These are phyloP conservation scores for Actinomucor elegans DNA, from an alignment of 371 early-diverging fungal genomes.

Conservation along the genomic window DNA sequence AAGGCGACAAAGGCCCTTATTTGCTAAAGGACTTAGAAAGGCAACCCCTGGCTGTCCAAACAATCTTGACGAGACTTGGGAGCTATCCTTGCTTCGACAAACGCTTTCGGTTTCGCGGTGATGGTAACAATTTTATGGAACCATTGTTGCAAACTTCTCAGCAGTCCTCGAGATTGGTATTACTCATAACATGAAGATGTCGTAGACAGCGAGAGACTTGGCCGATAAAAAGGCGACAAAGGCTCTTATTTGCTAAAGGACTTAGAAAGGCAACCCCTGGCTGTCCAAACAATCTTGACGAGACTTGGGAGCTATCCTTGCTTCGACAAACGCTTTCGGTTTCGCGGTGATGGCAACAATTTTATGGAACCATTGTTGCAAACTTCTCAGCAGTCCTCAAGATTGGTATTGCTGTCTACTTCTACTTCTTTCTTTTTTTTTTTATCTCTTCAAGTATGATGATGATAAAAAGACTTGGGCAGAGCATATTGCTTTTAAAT, in stretches of 20 bases:
- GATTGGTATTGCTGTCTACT: slow-evolving; percentile 8
- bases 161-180: too few relatives aligned
- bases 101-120: too few relatives aligned
- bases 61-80: slow-evolving; percentile 10
- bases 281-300: slow-evolving; percentile 8
- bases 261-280: slow-evolving; percentile 6
- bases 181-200: too few relatives aligned
- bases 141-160: too few relatives aligned
- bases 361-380: slow-evolving; percentile 1
- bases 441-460: too few relatives aligned
- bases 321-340: slow-evolving; percentile 11
- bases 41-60: slow-evolving; percentile 6
- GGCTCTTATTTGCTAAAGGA: slow-evolving; percentile 5
- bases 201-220: too few relatives aligned
- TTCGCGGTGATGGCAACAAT: not conserved
- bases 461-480: too few relatives aligned
- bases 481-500: too few relatives aligned
- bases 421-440: slow-evolving; percentile 7
- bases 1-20: slow-evolving; percentile 1
- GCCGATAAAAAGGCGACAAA: slow-evolving; percentile 8
- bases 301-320: slow-evolving; percentile 17
- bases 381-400: slow-evolving; percentile 9
- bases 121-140: too few relatives aligned
- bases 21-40: slow-evolving; percentile 13
- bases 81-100: slow-evolving; percentile 18